A percentile compares a stretch with the other conserved stretches of the same genome.
These are phyloP conservation scores for Amanita subjunquillea DNA, from an alignment of 768 basidiomycete species.

Conservation along the genomic window DNA sequence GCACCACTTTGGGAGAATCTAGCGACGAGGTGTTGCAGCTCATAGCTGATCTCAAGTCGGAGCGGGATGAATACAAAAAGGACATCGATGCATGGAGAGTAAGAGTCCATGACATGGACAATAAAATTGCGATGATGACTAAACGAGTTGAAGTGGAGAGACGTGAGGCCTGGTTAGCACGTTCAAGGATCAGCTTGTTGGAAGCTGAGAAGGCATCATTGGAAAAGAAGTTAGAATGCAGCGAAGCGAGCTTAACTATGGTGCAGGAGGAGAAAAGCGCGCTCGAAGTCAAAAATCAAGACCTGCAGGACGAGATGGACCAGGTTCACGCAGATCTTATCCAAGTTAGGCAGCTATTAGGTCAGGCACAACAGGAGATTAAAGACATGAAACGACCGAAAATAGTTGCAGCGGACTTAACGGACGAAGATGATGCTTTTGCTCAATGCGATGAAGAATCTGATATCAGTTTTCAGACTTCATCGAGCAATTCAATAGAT, in stretches of 20 bases:
- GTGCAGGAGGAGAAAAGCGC: conserved; percentile 18
- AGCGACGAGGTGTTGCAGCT: conserved; percentile 73
- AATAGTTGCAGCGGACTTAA: conserved; percentile 25
- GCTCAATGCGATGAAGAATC: conserved; percentile 59
- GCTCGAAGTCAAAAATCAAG: conserved; percentile 16
- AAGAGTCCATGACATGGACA: conserved; percentile 70
- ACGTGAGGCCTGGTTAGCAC: conserved; percentile 76
- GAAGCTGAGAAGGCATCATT: conserved; percentile 58
- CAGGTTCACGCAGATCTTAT: conserved; percentile 34
- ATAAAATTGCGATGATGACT: conserved; percentile 51
- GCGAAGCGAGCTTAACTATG: conserved; percentile 19
- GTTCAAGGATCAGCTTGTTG: conserved; percentile 55
- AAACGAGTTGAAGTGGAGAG: conserved; percentile 70
- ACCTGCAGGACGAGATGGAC: conserved; percentile 24
- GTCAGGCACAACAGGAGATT: conserved; percentile 5
- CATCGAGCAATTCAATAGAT: conserved; percentile 44
- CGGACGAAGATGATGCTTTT: conserved; percentile 24
- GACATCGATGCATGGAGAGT: conserved; percentile 85
- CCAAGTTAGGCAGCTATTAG: conserved; percentile 18
- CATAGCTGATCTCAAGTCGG: conserved; percentile 71
- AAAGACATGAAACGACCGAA: conserved; percentile 20
- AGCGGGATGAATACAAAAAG: conserved; percentile 80
- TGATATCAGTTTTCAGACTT: conserved; percentile 36
- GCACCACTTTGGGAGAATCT: conserved; percentile 35
- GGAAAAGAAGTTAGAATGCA: conserved; percentile 34